These are phyloP conservation scores for Kurtzmaniella fragi DNA, from an alignment of 805 yeast species.

Conservation along the genomic window DNA sequence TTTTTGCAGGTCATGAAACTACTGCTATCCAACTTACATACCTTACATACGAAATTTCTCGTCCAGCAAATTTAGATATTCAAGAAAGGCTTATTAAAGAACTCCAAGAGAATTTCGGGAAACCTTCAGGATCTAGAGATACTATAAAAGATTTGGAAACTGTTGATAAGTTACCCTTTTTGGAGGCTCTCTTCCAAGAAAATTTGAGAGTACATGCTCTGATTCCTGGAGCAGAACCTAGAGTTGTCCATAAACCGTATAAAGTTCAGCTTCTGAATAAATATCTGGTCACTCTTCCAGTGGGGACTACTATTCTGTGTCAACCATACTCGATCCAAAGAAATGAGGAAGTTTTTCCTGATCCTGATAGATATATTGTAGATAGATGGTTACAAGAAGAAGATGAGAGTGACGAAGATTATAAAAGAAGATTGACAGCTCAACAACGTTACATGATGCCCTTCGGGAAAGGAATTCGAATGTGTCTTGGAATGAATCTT, in stretches of 20 bases:
- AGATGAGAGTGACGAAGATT: conserved; percentile 27
- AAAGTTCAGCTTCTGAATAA: conserved; percentile 19
- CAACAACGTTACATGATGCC: conserved; percentile 58
- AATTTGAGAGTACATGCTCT: conserved; percentile 60
- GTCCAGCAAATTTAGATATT: conserved; percentile 39
- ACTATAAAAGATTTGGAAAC: conserved; percentile 26
- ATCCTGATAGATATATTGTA: conserved; percentile 51
- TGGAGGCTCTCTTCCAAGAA: conserved; percentile 62
- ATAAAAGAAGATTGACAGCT: conserved; percentile 27
- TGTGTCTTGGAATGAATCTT: conserved; percentile 70
- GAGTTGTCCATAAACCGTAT: conserved; percentile 36
- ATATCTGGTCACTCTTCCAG: conserved; percentile 35
- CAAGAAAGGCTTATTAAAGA: conserved; percentile 49
- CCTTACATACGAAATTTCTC: conserved; percentile 53
- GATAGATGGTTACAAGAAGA: conserved; percentile 53
- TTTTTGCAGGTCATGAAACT: conserved; percentile 76
- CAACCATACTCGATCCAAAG: conserved; percentile 68
- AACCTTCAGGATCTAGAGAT: conserved; percentile 11
- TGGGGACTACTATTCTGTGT: conserved; percentile 52
- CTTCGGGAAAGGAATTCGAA: conserved; percentile 68
- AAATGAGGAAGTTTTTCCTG: conserved; percentile 42
- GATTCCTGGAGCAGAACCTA: conserved; percentile 71
- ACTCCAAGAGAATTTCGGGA: conserved; percentile 30
- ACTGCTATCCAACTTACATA: conserved; percentile 63
- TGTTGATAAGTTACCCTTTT: conserved; percentile 50